phyloP scores from a whole-genome alignment of 192 early-diverging fungal species.

The Coemansia sp. region DNA sequence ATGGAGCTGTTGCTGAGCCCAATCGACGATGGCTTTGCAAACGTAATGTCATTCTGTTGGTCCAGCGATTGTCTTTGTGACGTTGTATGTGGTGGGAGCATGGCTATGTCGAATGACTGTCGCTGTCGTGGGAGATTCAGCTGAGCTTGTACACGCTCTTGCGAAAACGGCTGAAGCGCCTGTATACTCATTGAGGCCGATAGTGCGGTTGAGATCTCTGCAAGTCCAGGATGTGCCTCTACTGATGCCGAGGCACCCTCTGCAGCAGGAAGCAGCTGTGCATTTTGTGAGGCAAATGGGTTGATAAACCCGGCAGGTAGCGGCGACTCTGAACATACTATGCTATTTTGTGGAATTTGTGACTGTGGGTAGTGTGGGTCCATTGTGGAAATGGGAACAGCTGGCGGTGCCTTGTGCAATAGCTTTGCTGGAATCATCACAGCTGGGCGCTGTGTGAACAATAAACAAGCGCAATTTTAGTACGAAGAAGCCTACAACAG shows the following conservation, averaged over 20 bases:
- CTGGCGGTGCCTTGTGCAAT: slow-evolving; percentile 9
- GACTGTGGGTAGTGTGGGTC: slow-evolving; percentile 7
- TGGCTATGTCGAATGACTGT: slow-evolving; percentile 33
- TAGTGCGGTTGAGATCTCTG: slow-evolving; percentile 2
- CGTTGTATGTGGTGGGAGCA: slow-evolving; percentile 12
- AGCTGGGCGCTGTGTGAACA: not conserved
- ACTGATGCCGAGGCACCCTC: not conserved
- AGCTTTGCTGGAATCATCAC: slow-evolving; percentile 15
- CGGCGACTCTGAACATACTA: not conserved
- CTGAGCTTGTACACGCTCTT: slow-evolving; percentile 11
- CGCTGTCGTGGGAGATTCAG: slow-evolving; percentile 12
- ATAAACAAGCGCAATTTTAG: not conserved
- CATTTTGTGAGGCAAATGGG: slow-evolving; percentile 5
- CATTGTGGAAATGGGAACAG: slow-evolving; percentile 16
- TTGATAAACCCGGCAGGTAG: slow-evolving; percentile 6
- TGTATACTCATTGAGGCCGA: slow-evolving; percentile 10
- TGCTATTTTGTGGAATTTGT: not conserved
- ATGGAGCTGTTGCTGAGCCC: not conserved
- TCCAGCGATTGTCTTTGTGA: slow-evolving; percentile 3
- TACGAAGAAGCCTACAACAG: not conserved
- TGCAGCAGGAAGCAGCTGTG: not conserved
- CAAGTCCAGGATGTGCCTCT: not conserved
- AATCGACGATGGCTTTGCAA: not conserved
- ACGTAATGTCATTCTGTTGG: not conserved
- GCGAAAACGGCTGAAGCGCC: slow-evolving; percentile 7